These are phyloP conservation scores for Torulaspora maleeae DNA, from an alignment of 805 yeast genomes.

Conservation along the genomic window DNA sequence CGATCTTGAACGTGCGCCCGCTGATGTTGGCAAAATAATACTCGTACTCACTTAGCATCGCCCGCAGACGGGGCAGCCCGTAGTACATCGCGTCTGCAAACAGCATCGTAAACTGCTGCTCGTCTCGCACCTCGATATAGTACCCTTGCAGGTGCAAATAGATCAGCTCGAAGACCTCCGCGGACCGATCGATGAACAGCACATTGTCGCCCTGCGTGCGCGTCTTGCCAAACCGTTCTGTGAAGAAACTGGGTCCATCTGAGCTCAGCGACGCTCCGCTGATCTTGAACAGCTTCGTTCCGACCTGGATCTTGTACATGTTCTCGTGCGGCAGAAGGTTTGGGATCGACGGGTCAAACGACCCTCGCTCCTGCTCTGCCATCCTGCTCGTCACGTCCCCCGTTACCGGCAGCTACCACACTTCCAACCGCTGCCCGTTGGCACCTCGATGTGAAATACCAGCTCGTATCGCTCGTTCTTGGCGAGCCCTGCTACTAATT, in stretches of 20 bases:
- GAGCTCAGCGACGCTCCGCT: slow-evolving; percentile 83
- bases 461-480: background rate
- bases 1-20: slow-evolving; percentile 51
- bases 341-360: slow-evolving; percentile 44
- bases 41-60: slow-evolving; percentile 48
- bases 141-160: slow-evolving; percentile 79
- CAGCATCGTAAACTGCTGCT: slow-evolving; percentile 55
- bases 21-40: slow-evolving; percentile 55
- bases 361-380: background rate
- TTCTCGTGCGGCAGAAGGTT: slow-evolving; percentile 60
- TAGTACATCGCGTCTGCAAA: slow-evolving; percentile 71
- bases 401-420: background rate
- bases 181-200: slow-evolving; percentile 69
- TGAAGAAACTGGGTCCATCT: slow-evolving; percentile 86
- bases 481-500: background rate
- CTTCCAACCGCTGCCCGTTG: background rate
- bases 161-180: slow-evolving; percentile 61
- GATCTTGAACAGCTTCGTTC: slow-evolving; percentile 48
- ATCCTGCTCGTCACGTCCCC: background rate
- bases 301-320: slow-evolving; percentile 68
- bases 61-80: slow-evolving; percentile 53
- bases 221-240: slow-evolving; percentile 50
- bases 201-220: slow-evolving; percentile 32
- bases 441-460: too few relatives aligned
- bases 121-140: slow-evolving; percentile 54